Evolutionary conservation across 805 yeast genomes (phyloP), one percentile per base, ranked within the genome.

Genomic region (Cyberlindnera saturnus): DNA sequence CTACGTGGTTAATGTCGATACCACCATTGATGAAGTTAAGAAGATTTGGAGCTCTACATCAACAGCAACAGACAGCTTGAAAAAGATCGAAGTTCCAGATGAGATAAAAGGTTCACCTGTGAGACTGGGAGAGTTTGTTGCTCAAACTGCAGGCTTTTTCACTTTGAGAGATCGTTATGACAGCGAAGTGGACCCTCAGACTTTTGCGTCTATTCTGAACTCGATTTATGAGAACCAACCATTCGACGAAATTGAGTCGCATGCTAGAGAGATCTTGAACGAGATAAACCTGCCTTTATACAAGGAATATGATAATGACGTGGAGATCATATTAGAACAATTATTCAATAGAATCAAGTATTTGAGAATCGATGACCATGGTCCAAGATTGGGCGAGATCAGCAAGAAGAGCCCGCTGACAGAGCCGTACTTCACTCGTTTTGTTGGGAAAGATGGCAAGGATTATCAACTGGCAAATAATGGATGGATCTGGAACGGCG

Each of bases 401-500:
- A 74, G 77, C 13, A 62, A 64, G 4, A 53, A 67, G 4, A 58
- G 65, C 4, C 96, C 96, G 0, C 68, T 91, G 32, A 76, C 86
- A 2, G 98, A 91, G 62, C 81, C 90, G 5, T 91, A 91, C 63
- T 91, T 93, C 62, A 88, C 97, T 2, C 69, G 89, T 45, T 78
- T 90, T 52, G 60, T 52, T 3, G 61, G 65, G 0, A 58, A 58
- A 3, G 68, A 70, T 38, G 91, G 89, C 3, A 69, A 73, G 32
- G 66, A 72, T 1, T 82, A 81, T 67, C 82, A 86, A 8, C 67
- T 91, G 46, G 98, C 96, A 4, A 93, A 93, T 59, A 91, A 93
- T 57, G 99, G 99, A 38, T 91, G 98, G 97, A 88, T 93, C 44
- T 91, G 99, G 99, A 90, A 87, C 41, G 97, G 96, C 10, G 82